Evolutionary conservation across 1,284 basidiomycete species (phyloP), one percentile per base, ranked within the genome.

Genomic region (Tilletia indica): DNA sequence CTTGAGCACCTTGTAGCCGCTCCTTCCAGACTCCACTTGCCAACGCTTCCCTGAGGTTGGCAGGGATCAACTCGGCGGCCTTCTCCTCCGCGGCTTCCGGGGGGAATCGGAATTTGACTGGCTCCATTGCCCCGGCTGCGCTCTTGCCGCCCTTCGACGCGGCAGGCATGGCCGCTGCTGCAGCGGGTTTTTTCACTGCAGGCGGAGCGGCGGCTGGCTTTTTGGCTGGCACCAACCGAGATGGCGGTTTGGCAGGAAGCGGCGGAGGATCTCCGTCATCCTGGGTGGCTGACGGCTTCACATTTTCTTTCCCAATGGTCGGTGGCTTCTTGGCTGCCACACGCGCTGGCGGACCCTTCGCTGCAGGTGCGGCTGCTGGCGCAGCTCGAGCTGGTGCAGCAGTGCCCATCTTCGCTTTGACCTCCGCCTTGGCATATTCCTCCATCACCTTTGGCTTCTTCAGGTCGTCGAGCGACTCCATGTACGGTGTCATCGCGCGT

Each of bases 381-480:
- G 74, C 68, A 47, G 67, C 73, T 11, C 45, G 38, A 2, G 66
- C 39, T 3, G 45, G 66, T n/a, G 66, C 19, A 47, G 45, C 66
- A 48, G 14, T 48, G 21, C 72, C 74, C 75, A 76, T 77, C 72
- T 78, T 81, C 66, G 77, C 78, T 54, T 75, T 79, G 71, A 81
- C 79, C 38, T 72, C 71, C 11, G 79, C 79, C 4, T 64, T 71
- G 56, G 42, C 68, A 78, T 89, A 94, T 9, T 82, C 93, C 81
- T 98, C 97, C 85, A 93, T 95, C 71, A 99, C 92, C 85, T 99
- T 99, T 4, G 87, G 88, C 85, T 94, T 96, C 76, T 95, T 89
- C 49, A 97, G 88, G 79, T 98, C 95, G 45, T 93, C 91, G 69
- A 99, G 87, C 36, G 88, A 87, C 74, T 98, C 96, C 86, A 98